Evolutionary conservation across 305 asterid species (phyloP).

Genomic region (Plantago lanceolata): DNA sequence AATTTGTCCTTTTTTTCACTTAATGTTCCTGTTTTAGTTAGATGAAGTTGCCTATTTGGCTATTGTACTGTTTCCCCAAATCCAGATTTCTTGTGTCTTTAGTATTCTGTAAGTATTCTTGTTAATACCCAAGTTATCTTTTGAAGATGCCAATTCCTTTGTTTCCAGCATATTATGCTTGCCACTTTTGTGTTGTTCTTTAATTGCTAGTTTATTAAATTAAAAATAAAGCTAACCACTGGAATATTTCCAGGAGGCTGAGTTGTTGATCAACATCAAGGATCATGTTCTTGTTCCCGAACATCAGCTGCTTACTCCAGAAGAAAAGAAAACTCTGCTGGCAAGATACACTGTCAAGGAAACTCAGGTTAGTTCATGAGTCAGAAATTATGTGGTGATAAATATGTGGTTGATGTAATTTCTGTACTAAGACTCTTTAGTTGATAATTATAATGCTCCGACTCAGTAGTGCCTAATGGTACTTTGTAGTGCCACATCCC

Average conservation of each 20-base stretch:
- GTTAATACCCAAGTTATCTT: not conserved
- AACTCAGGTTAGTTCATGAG: constrained; percentile 56
- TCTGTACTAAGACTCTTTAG: not conserved
- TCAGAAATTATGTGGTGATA: not conserved
- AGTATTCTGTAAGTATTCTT: too few species aligned
- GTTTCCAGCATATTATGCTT: not conserved
- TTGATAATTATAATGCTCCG: not conserved
- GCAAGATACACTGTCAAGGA: constrained; percentile 90
- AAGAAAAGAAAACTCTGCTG: constrained; percentile 72
- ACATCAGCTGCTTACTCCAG: constrained; percentile 63
- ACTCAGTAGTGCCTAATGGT: too few species aligned
- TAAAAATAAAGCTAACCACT: not conserved
- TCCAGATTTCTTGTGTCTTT: too few species aligned
- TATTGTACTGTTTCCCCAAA: too few species aligned
- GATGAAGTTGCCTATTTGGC: too few species aligned
- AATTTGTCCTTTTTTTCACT: too few species aligned
- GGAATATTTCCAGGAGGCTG: constrained; percentile 62
- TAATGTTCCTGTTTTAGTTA: too few species aligned
- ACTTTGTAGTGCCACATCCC: too few species aligned
- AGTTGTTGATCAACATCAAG: constrained; percentile 69
- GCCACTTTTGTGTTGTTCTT: too few species aligned
- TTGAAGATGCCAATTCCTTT: constrained; percentile 25
- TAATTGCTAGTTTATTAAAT: too few species aligned
- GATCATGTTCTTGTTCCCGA: constrained; percentile 73
- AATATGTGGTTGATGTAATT: not conserved